A percentile compares a stretch with the other conserved stretches of the same genome.
phyloP scores from a whole-genome alignment of 208 protist species.

The Leishmania lainsoni region DNA sequence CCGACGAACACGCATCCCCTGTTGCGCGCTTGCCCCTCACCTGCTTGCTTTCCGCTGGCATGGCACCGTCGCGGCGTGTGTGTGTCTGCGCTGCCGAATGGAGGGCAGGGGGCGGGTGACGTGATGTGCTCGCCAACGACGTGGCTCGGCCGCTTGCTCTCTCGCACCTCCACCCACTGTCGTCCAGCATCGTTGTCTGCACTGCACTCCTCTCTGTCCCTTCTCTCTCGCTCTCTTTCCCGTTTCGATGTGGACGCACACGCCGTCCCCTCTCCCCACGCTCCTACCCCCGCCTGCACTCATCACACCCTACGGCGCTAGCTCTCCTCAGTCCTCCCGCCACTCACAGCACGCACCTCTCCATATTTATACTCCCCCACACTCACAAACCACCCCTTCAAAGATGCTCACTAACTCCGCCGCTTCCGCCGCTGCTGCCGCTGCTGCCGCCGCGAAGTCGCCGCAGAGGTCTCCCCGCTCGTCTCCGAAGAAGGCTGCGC shows the following conservation, averaged over 20 bases:
- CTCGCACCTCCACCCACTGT: background rate
- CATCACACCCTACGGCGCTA: background rate
- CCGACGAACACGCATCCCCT: background rate
- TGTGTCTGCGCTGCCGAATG: background rate
- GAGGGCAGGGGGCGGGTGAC: background rate
- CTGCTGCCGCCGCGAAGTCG: constrained; percentile 9
- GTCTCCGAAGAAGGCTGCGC: constrained; percentile 32
- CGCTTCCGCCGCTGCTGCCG: background rate
- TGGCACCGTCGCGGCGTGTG: background rate
- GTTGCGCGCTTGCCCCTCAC: background rate
- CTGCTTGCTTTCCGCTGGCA: background rate
- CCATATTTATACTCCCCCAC: constrained; percentile 3
- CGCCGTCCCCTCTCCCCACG: background rate
- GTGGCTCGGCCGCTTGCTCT: background rate
- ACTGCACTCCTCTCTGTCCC: background rate
- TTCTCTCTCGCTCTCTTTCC: background rate
- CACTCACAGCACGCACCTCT: constrained; percentile 20
- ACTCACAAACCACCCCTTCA: background rate
- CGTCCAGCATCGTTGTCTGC: background rate
- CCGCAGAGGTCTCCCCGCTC: constrained; percentile 26
- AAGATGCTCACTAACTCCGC: constrained; percentile 14
- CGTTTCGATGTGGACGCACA: background rate
- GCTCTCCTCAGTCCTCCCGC: constrained; percentile 4
- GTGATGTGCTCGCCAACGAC: background rate
- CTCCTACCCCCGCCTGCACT: background rate